Evolutionary conservation across 805 yeast species (phyloP), one percentile per base, ranked within the genome.

Genomic region (Candida alai): DNA sequence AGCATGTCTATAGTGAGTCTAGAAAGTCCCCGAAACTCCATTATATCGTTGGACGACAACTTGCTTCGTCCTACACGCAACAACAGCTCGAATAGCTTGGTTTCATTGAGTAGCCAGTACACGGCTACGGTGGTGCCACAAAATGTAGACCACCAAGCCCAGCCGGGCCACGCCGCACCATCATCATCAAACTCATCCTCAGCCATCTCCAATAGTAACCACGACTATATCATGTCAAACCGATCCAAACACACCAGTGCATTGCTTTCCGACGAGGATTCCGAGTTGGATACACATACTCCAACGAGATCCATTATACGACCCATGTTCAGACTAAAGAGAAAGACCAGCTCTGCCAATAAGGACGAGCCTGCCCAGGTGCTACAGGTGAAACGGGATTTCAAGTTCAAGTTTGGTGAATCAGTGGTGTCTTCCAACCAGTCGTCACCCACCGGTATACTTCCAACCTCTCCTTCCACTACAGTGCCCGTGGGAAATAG

Each of bases 11-110:
- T 63, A 9, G 58, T 56, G 13, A 56, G 65, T 43, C 38, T 63
- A 31, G 70, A 60, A 29, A 55, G 61, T 43, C 68, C 69, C 3
- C 49, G 70, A 25, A 65, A 65, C 41, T 60, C 66, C 18, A 64
- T 65, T 11, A 63, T 60, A 4, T 59, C 66, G 8, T 49, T 59
- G 2, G 72, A 65, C 34, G 72, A 65, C 34, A 42, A 38, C 23
- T 39, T 48, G 29, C 30, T 45, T 13, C 45, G 56, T 19, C 53
- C 54, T 18, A 52, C 63, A 2, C 42, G 70, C 31, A 63, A 62
- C 39, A 58, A 60, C 41, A 60, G 67, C 38, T 43, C 46, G 30
- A 44, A 56, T 13, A 52, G 56, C 35, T 36, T 51, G 17, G 43
- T 17, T 4, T 39, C 47, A 20, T 31, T 42, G 16, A 32, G 18